Percentiles rank a stretch among this genome's conserved stretches.
Evolutionary conservation across 768 basidiomycete species (phyloP).

Genomic region (Rubroboletus satanas): DNA sequence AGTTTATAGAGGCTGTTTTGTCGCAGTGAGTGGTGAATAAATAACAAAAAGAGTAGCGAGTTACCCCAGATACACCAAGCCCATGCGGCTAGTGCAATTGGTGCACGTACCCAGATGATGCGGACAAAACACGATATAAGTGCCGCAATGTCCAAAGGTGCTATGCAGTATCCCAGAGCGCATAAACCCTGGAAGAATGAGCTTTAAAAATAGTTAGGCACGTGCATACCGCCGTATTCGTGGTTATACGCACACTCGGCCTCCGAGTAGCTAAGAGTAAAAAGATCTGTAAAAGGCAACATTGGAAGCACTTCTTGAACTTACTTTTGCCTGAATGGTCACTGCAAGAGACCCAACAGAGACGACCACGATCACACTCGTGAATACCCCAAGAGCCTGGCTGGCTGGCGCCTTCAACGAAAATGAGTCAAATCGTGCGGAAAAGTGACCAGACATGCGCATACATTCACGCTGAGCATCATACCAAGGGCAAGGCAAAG

Average conservation of each 20-base stretch:
- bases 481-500: slow-evolving; percentile 77
- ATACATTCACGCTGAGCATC: slow-evolving; percentile 80
- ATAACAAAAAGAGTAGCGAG: neutral
- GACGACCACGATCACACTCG: slow-evolving; percentile 89
- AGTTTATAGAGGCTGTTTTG: slow-evolving; percentile 80
- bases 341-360: slow-evolving; percentile 87
- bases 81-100: slow-evolving; percentile 83
- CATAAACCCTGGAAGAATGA: slow-evolving; percentile 97
- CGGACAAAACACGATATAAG: slow-evolving; percentile 83
- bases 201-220: slow-evolving; percentile 34
- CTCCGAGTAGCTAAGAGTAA: slow-evolving; percentile 62
- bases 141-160: slow-evolving; percentile 88
- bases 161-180: slow-evolving; percentile 92
- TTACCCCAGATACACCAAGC: slow-evolving; percentile 97
- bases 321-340: slow-evolving; percentile 92
- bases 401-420: slow-evolving; percentile 67
- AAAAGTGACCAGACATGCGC: slow-evolving; percentile 15
- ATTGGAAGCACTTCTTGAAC: slow-evolving; percentile 3
- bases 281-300: neutral
- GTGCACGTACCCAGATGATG: slow-evolving; percentile 81
- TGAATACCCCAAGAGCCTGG: slow-evolving; percentile 88
- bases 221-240: neutral
- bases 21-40: neutral
- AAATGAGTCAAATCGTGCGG: neutral
- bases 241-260: slow-evolving; percentile 62